Evolutionary conservation across 176 grass and related monocot genomes (phyloP), one percentile per base, ranked within the genome.

Genomic region (Paspalum notatum): DNA sequence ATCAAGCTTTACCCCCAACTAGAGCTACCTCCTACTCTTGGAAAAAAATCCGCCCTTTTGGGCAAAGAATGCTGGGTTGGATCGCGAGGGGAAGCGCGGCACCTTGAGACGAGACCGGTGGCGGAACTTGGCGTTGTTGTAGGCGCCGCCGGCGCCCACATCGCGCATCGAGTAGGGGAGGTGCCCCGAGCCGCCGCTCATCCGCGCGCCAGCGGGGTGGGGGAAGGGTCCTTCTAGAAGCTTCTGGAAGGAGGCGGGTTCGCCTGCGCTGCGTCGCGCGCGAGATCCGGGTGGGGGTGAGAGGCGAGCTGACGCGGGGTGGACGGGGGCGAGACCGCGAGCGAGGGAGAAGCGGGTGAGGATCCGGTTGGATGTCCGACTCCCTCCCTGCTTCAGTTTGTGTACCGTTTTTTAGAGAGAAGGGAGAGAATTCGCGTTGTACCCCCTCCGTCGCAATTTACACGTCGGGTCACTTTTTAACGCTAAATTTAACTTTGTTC

Each of bases 101-200:
- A 94, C 92, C 90, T 90, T 98, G 88, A 94, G 83, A 27, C 81
- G 87, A 40, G 95, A 98, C 71, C 95, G 90, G 70, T 94, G 95
- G 83, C 95, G 95, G 85, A 91, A 98, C 70, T 95, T 95, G 70
- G 90, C 92, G 82, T 98, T 98, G 96, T 98, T 91, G 75, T 95
- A 98, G 63, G 71, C 77, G 76, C 71, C 78, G 72, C 55, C 56
- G 13, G 76, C 32, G 25, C 92, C 78, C 37, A 89, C 79, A 88
- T 98, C 90, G 61, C 87, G 90, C 85, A 86, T 88, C 47, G 88
- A 89, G 84, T 95, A 95, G 25, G 88, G 92, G 65, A 94, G 85
- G 66, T 83, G 62, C 5, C 12, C 82, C 22, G 92, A 66, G 69
- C 20, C 42, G 55, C 55, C 63, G 59, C 76, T 84, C 85, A 85